Base-by-base conservation (phyloP, 2,329 filamentous ascomycete genomes). In the Canariomyces notabilis region DNA sequence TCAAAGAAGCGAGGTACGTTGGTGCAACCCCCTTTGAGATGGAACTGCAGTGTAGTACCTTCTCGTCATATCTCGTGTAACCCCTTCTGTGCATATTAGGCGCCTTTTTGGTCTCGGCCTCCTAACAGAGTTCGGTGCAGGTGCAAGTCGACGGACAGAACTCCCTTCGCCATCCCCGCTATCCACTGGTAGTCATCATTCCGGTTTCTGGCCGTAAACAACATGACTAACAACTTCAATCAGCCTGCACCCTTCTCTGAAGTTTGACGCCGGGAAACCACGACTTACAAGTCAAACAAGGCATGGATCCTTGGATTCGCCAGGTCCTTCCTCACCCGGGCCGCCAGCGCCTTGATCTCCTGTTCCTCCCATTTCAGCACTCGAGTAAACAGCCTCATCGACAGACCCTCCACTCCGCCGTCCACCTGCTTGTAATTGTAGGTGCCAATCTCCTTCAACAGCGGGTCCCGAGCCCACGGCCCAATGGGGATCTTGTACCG, bases 381-480 rank as follows among this genome's bases (percentile, higher is more conserved):
- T 5, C 55, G 53, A 11, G 59, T 61, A 19, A 59, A 60, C 14
- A 63, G 44, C 12, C 54, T 52, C 16, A 63, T 40, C 15, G 55
- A 59, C 23, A 63, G 51, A 2, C 41, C 60, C 36, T 64, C 58
- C 20, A 60, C 32, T 8, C 57, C 58, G 22, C 48, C 50, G n/a
- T 52, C 38, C 21, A 60, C 41, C 34, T 59, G 56, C 14, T 44
- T 34, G 9, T 42, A 37, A 31, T 53, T 57, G 34, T 50, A 57
- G 38, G 43, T 26, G 7, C 62, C 62, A 19, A 54, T 23, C 43
- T 54, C 35, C 49, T 61, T 61, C 33, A 58, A 35, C 5, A 40
- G 42, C 21, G 56, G 54, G 29, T 66, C 64, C 42, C 57, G 59
- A 0, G 66, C 53, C 64, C 66, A 61, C 6, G 56, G 20, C 2